A percentile compares a stretch with the other conserved stretches of the same genome.
phyloP scores from a whole-genome alignment of 169 alveolate species.

The Plasmodium blacklocki region DNA sequence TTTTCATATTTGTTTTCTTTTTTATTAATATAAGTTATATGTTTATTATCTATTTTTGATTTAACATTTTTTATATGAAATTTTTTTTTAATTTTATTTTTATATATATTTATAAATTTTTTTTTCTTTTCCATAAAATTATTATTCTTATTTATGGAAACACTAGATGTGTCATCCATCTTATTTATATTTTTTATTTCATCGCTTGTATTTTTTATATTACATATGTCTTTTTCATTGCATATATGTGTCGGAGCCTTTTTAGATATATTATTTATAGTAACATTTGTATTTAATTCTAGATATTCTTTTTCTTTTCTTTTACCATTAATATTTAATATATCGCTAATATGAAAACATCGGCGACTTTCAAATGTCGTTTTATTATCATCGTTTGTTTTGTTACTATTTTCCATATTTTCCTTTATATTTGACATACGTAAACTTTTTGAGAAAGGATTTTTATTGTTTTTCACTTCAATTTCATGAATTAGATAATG shows the following conservation, averaged over 20 bases:
- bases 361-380: background rate
- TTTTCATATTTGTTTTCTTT: conserved; percentile 14
- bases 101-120: conserved; percentile 20
- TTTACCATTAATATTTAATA: conserved; percentile 18
- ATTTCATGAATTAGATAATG: conserved; percentile 37
- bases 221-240: background rate
- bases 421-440: conserved; percentile 1
- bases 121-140: background rate
- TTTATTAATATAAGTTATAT: conserved; percentile 16
- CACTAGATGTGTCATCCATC: no score
- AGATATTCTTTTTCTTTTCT: background rate
- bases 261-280: no score
- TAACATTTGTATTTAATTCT: background rate
- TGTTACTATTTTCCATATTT: background rate
- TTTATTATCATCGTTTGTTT: background rate
- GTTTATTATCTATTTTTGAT: conserved; percentile 68
- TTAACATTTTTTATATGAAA: conserved; percentile 11
- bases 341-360: conserved; percentile 12
- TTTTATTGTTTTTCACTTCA: conserved; percentile 1
- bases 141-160: background rate
- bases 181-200: background rate
- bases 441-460: background rate
- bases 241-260: no score
- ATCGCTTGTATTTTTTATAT: background rate
- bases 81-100: conserved; percentile 31